Conservation (phyloP, 495 filamentous ascomycete genomes). For the Aspergillus bridgeri region DNA sequence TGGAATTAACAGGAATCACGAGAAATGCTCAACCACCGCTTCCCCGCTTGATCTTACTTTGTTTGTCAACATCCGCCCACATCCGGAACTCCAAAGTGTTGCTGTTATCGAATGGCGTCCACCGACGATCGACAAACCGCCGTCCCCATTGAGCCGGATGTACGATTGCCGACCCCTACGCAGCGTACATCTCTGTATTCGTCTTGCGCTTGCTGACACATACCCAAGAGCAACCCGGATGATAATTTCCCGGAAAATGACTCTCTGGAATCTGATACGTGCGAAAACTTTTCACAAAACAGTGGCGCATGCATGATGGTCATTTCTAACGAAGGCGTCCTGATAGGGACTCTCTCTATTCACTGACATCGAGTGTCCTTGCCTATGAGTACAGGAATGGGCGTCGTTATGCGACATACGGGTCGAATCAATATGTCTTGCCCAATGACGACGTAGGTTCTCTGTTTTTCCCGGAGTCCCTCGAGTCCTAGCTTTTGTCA, state of each 20-base stretch:
- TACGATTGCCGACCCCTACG: neutral
- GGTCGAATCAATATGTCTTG: neutral
- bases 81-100: neutral
- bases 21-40: neutral
- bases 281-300: neutral
- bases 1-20: neutral
- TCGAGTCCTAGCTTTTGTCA: too few species aligned
- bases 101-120: neutral
- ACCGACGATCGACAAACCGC: neutral
- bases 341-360: neutral
- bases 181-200: neutral
- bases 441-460: neutral
- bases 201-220: neutral
- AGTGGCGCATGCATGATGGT: too few species aligned
- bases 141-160: neutral
- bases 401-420: neutral
- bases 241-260: neutral
- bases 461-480: too few species aligned
- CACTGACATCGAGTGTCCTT: neutral
- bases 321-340: neutral
- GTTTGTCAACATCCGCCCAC: too few species aligned
- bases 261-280: neutral
- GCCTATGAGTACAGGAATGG: neutral
- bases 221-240: neutral
- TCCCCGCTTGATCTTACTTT: neutral